Evolutionary conservation across 441 rosid species (phyloP).

Genomic region (Aleurites moluccanus): DNA sequence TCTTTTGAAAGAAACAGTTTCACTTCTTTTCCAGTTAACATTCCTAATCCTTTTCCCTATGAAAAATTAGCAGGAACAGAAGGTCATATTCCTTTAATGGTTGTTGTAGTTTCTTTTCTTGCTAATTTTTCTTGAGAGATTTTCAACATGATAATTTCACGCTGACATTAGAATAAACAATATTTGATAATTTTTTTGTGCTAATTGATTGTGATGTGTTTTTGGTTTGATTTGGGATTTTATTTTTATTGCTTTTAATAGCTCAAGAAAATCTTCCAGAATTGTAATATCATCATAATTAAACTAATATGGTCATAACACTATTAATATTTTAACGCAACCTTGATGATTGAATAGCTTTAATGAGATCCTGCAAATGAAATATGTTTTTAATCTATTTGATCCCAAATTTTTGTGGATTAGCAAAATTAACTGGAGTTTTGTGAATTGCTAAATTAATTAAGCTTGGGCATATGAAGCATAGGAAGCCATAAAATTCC

Average conservation of each 20-base stretch:
- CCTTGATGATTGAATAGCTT: background rate
- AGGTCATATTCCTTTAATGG: background rate
- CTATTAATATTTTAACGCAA: background rate
- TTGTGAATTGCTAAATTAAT: background rate
- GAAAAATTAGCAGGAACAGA: background rate
- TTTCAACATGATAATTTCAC: background rate
- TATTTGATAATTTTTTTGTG: background rate
- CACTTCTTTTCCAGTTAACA: background rate
- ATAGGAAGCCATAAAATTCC: background rate
- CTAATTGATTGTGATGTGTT: background rate
- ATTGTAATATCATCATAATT: background rate
- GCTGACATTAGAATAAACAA: background rate
- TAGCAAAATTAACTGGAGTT: background rate
- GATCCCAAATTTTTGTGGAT: background rate
- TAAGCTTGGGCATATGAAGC: background rate
- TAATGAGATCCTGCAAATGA: background rate
- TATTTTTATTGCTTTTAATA: background rate
- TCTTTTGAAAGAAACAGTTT: background rate
- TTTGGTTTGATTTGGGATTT: background rate
- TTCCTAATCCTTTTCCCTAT: background rate
- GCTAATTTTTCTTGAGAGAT: background rate
- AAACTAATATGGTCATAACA: background rate
- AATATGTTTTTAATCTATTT: background rate
- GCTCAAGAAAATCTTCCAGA: background rate
- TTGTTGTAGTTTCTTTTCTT: background rate